Evolutionary conservation across 1,284 basidiomycete species (phyloP), one percentile per base, ranked within the genome.

Genomic region (Schizopora paradoxa): DNA sequence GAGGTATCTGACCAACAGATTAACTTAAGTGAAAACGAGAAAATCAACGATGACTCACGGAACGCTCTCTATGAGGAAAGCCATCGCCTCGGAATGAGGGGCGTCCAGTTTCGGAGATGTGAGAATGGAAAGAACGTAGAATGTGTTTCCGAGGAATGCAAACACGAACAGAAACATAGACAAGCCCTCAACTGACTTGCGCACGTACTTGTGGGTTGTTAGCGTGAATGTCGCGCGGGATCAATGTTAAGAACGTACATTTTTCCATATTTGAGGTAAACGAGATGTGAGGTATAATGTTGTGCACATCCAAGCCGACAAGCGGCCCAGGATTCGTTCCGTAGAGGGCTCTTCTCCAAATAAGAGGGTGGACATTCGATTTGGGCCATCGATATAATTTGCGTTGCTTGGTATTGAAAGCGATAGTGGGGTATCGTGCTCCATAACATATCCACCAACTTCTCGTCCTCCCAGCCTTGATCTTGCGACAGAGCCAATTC

Each of bases 231-330:
- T 42, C 36, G 31, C 22, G 4, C 21, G n/a, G 18, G n/a, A 34
- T 18, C 6, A 14, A 28, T 25, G 16, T 16, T 10, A n/a, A 47
- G 26, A 5, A 80, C 90, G 65, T 61, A 94, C 91, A 58, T 96
- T 96, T 66, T 93, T 94, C 92, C 92, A 96, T 53, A 97, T 95
- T 64, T 96, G 93, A 22, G 93, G 93, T 57, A 96, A 67, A 41
- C 93, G 79, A 2, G 87, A 91, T 4, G 92, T 95, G 21, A 97
- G 68, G 64, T 97, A 97, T 16, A 95, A 68, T 1, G 82, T 89
- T 1, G 92, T 91, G 61, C 93, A 96, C 22, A 84, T 61, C 93
- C 93, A 97, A 5, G 94, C 91, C 45, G 86, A 91, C 48, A 91
- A 78, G 2, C 93, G 82, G 1, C 93, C 93, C 41, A 96, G 68